Evolutionary conservation across 2,329 filamentous ascomycete species (phyloP), one percentile per base, ranked within the genome.

Genomic region (Penicillium carneum): DNA sequence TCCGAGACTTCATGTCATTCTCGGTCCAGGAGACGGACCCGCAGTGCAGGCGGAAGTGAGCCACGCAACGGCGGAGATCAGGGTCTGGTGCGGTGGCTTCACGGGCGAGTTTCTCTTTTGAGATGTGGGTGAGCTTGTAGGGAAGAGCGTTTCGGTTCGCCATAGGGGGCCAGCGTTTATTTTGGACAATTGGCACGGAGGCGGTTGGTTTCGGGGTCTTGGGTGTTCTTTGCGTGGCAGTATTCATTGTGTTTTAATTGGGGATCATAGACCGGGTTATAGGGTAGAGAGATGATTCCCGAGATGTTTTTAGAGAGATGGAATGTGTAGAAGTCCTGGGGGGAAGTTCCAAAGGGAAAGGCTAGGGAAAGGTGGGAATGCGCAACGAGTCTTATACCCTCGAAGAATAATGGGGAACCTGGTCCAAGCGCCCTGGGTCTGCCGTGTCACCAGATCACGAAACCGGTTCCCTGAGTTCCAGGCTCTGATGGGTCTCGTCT

Each of bases 41-140:
- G 53, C 69, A 71, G 59, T 76, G 74, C 31, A 76, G 65, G 7
- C 73, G 72, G 63, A 75, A 75, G 63, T 76, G 74, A 10, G 68
- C 70, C 38, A 76, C 72, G 47, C 74, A 76, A 53, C 74, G 74
- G 45, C 74, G 73, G 33, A 76, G 74, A 20, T 75, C 67, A 3
- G 74, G 74, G 48, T 76, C 74, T 4, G 74, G 72, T 31, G 74
- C 73, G 12, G 73, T 76, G 42, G 73, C 73, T 68, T 76, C 74
- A 39, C 72, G 72, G 46, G 74, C 69, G 52, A 76, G 64, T 59
- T 76, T 76, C 68, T 75, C 73, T 49, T 74, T 74, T 29, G 74
- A 76, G 52, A 76, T 69, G 51, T 73, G 68, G 39, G 74, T 76
- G 69, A 76, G 74, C 48, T 71, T 74, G 64, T 75, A 76, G 26